Percentiles rank a stretch among this genome's conserved stretches.
phyloP scores from a whole-genome alignment of 1,139 yeast genomes.

The Geotrichum candidum region DNA sequence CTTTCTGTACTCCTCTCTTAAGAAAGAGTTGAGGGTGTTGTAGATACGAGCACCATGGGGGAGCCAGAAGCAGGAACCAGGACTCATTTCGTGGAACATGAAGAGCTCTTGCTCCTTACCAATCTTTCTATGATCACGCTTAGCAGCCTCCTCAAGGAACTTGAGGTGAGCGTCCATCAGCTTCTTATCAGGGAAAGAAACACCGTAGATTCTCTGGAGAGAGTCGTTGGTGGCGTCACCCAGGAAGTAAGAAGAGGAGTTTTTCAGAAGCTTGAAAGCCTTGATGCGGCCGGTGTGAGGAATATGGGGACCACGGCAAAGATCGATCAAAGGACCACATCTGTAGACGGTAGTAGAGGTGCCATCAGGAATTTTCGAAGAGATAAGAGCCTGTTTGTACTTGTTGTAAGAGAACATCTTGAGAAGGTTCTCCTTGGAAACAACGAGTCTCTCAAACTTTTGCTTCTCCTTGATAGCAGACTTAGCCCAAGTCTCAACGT shows the following conservation, averaged over 20 bases:
- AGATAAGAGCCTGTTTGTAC: constrained; percentile 84
- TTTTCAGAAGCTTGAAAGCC: constrained; percentile 88
- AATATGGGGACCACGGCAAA: constrained; percentile 97
- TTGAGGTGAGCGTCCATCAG: constrained; percentile 92
- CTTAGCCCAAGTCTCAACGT: constrained; percentile 82
- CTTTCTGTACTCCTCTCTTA: constrained; percentile 76
- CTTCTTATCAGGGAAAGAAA: constrained; percentile 97
- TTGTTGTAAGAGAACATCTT: constrained; percentile 94
- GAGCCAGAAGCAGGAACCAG: constrained; percentile 95
- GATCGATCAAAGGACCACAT: constrained; percentile 95
- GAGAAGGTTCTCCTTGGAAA: constrained; percentile 85
- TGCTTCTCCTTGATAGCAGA: constrained; percentile 94
- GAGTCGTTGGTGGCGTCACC: constrained; percentile 94
- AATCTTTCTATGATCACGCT: constrained; percentile 94
- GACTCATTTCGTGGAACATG: constrained; percentile 92
- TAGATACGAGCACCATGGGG: constrained; percentile 98
- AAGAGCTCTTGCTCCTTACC: constrained; percentile 96
- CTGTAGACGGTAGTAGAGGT: constrained; percentile 95
- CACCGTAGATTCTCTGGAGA: constrained; percentile 95
- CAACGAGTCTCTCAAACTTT: constrained; percentile 86
- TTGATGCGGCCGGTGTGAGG: constrained; percentile 97
- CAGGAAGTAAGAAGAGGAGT: constrained; percentile 92
- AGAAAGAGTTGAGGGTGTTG: constrained; percentile 69
- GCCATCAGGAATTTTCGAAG: constrained; percentile 90
- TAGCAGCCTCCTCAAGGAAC: constrained; percentile 93